phyloP scores from a whole-genome alignment of 202 grass and related monocot species.

The Saccharum hybrid region DNA sequence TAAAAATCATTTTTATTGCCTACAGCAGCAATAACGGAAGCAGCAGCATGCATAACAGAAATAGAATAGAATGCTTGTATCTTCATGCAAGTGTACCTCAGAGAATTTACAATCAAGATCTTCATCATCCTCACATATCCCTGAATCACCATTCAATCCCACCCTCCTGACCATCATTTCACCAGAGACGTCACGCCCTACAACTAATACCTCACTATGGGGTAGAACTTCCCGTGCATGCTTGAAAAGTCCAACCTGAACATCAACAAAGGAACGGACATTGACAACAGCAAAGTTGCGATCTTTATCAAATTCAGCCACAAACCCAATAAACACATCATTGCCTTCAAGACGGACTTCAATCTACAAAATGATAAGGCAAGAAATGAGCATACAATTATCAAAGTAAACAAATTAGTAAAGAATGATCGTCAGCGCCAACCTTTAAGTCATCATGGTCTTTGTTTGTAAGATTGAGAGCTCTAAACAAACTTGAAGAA shows the following conservation, averaged over 20 bases:
- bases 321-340: neutral
- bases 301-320: neutral
- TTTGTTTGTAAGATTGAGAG: neutral
- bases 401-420: conserved; percentile 4
- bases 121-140: neutral
- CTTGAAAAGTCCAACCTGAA: neutral
- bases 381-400: conserved; percentile 13
- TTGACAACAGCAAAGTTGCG: neutral
- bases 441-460: conserved; percentile 17
- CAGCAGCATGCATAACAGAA: neutral
- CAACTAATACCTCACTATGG: neutral
- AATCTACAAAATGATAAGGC: conserved; percentile 25
- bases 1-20: neutral
- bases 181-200: neutral
- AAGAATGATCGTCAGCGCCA: neutral
- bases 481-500: conserved; percentile 38
- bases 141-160: neutral
- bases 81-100: neutral
- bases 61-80: neutral
- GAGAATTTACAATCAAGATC: neutral
- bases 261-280: neutral
- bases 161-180: neutral
- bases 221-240: neutral
- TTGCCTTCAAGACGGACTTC: conserved; percentile 1
- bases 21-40: too few species aligned